Percentiles rank a stretch among this genome's conserved stretches.
These are phyloP conservation scores for Edaphochlamys debaryana DNA, from an alignment of 139 green algal genomes.

Conservation along the genomic window DNA sequence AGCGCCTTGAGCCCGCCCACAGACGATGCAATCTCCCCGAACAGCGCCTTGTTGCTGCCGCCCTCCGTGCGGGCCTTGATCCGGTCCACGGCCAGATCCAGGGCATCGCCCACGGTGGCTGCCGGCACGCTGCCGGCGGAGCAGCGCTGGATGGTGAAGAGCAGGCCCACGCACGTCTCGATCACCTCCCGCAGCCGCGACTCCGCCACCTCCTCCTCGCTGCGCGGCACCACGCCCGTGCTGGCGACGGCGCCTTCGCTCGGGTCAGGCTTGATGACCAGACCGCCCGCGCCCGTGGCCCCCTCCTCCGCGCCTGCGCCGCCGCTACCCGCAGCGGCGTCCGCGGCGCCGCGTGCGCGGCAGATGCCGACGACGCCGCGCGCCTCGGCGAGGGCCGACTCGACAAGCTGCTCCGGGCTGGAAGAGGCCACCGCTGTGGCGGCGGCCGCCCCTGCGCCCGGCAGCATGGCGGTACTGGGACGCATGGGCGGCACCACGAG, in stretches of 20 bases:
- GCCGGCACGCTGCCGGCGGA: slow-evolving; percentile 17
- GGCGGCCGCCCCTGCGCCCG: no score
- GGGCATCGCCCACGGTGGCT: neutral
- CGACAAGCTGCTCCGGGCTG: neutral
- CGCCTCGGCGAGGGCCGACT: slow-evolving; percentile 31
- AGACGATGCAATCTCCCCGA: slow-evolving; percentile 21
- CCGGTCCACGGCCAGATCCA: slow-evolving; percentile 39
- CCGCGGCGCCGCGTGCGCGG: neutral
- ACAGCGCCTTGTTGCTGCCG: slow-evolving; percentile 34
- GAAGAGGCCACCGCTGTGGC: no score
- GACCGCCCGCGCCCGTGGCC: no score
- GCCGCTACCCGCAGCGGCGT: neutral
- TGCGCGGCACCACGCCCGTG: no score
- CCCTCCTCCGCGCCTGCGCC: slow-evolving; percentile 2
- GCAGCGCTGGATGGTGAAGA: slow-evolving; percentile 56
- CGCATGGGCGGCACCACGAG: neutral
- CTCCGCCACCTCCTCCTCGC: slow-evolving; percentile 22
- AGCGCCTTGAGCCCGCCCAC: slow-evolving; percentile 42
- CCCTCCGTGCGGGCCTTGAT: slow-evolving; percentile 12
- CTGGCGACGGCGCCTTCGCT: no score
- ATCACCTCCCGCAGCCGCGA: slow-evolving; percentile 50
- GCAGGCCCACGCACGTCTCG: slow-evolving; percentile 52
- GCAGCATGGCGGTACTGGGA: no score
- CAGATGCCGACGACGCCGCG: slow-evolving; percentile 23
- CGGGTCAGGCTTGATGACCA: no score